Percentiles rank a stretch among this genome's conserved stretches.
Conservation (phyloP, 2,329 filamentous ascomycete genomes). For the Didymella glomerata region DNA sequence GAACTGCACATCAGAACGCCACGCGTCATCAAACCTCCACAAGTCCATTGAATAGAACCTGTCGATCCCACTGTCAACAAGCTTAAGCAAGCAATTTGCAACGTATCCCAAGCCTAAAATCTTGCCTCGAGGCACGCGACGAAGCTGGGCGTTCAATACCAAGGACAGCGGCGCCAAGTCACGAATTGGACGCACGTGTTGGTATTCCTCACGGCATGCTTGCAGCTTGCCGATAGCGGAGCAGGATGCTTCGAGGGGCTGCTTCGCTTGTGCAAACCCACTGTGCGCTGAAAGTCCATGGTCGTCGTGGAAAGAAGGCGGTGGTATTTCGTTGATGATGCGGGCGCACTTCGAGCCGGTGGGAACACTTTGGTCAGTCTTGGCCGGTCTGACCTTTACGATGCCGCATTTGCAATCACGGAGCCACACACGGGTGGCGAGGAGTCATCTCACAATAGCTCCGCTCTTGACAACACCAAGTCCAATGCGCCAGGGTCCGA, state of each 20-base stretch:
- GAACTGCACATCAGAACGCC: neutral
- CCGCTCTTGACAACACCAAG: neutral
- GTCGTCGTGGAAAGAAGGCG: neutral
- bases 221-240: slow-evolving; percentile 6
- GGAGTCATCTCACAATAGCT: neutral
- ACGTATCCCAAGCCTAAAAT: neutral
- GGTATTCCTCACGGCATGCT: neutral
- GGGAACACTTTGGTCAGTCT: neutral
- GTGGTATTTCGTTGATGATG: neutral
- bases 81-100: neutral
- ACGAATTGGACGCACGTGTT: neutral
- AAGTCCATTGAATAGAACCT: neutral
- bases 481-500: too few relatives aligned
- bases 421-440: too few relatives aligned
- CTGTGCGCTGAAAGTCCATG: neutral
- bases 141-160: slow-evolving; percentile 14
- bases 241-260: neutral
- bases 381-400: neutral
- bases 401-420: neutral
- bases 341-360: neutral
- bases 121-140: slow-evolving; percentile 2
- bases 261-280: neutral
- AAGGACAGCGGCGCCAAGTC: slow-evolving; percentile 8
- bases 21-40: neutral
- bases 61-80: neutral